Base-by-base conservation (phyloP, 441 rosid genomes). In the Gossypium schwendimanii region DNA sequence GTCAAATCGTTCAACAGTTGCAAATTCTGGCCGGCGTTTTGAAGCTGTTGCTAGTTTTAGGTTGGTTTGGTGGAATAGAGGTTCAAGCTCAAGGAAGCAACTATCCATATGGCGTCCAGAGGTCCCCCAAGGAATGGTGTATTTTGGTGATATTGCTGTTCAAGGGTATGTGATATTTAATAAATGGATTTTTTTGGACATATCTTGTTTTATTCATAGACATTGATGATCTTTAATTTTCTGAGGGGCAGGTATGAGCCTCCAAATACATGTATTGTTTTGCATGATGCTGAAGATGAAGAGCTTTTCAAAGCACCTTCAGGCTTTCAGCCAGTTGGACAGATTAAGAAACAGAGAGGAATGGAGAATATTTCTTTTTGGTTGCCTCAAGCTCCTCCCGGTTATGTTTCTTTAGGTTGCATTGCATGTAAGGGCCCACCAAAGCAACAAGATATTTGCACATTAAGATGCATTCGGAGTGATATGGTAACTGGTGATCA, bases 321-420 rank as follows among this genome's bases (percentile, higher is more conserved):
- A 47, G 92, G 84, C 77, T 95, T 90, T 77, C 91, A 87, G 61
- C 81, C 81, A 72, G 94, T 93, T 76, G 99, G 97, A 75, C 91
- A 90, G 57, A 86, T 93, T 64, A 95, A 93, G 86, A 93, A 86
- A 84, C 91, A 88, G 53, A 87, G 89, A 78, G 97, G 97, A 76
- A 80, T 90, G 81, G 97, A 93, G 61, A 86, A 73, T 80, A 85
- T 93, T 74, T 87, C 95, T 44, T 95, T 95, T 79, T 95, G 97
- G 97, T 84, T 93, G 88, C 99, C 97, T 73, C 93, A 84, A 81
- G 93, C 99, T 54, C 97, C 98, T 18, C 95, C 97, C n/a, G 97
- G 99, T 41, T 95, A 87, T 83, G 93, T 95, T 82, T 85, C 98
- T 47, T 83, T 95, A 78, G 99, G 99, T 55, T 95, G 94, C 78